A percentile compares a stretch with the other conserved stretches of the same genome.
Conservation (phyloP, 768 basidiomycete genomes). For the Boletus reticulatus region DNA sequence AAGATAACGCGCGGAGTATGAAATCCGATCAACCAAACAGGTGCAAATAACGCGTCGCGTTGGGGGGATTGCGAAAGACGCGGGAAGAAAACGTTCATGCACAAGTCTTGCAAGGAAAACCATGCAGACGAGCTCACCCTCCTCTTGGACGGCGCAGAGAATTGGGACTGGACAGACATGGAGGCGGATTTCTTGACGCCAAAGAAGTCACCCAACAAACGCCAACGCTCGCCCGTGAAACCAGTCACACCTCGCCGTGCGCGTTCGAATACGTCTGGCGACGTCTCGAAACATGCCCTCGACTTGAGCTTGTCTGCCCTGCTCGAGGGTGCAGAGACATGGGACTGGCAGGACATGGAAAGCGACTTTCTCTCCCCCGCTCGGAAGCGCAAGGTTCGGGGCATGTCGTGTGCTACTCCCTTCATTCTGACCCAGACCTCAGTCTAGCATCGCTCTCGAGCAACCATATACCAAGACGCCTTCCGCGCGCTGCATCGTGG, state of each 20-base stretch:
- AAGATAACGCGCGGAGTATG: slow-evolving; percentile 12
- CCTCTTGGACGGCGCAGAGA: slow-evolving; percentile 64
- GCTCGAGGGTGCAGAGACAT: slow-evolving; percentile 62
- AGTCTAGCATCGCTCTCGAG: slow-evolving; percentile 16
- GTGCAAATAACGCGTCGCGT: slow-evolving; percentile 28
- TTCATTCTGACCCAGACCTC: slow-evolving; percentile 1
- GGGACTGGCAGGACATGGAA: slow-evolving; percentile 65
- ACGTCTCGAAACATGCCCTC: slow-evolving; percentile 7
- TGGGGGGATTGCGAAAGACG: slow-evolving; percentile 28
- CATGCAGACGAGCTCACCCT: slow-evolving; percentile 37
- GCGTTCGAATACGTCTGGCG: slow-evolving; percentile 6
- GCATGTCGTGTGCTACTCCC: too few relatives aligned
- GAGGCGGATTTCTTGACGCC: slow-evolving; percentile 49
- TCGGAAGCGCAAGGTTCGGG: slow-evolving; percentile 33
- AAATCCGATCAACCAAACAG: slow-evolving; percentile 3
- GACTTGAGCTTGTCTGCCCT: slow-evolving; percentile 48
- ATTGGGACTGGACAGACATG: slow-evolving; percentile 69
- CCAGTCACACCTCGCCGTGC: slow-evolving; percentile 8
- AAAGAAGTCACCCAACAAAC: slow-evolving; percentile 35
- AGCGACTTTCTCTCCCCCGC: slow-evolving; percentile 48
- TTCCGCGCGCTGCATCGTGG: slow-evolving; percentile 58
- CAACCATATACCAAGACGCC: slow-evolving; percentile 30
- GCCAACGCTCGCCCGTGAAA: slow-evolving; percentile 20
- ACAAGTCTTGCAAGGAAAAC: slow-evolving; percentile 15
- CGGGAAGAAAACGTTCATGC: slow-evolving; percentile 61